These are phyloP conservation scores for Puccinia brachypodii DNA, from an alignment of 1,284 basidiomycete genomes.

Conservation along the genomic window DNA sequence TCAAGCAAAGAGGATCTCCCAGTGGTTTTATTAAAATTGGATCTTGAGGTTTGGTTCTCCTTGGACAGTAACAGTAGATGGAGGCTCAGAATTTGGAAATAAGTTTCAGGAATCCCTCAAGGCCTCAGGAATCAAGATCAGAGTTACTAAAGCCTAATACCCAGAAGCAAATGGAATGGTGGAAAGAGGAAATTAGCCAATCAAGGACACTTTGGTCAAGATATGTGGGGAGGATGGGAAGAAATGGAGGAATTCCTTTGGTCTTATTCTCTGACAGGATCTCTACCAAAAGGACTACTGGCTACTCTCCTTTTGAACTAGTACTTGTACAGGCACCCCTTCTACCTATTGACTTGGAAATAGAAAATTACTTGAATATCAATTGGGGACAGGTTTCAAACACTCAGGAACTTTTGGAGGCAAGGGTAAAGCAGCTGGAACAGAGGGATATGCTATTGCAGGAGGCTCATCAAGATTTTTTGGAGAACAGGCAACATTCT, in stretches of 20 bases:
- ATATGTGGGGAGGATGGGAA: background rate
- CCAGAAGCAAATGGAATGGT: background rate
- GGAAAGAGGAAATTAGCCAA: background rate
- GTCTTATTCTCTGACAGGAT: slow-evolving; percentile 3
- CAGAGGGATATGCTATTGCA: background rate
- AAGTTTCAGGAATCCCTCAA: background rate
- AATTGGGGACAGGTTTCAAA: background rate
- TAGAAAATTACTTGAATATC: background rate
- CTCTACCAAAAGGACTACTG: background rate
- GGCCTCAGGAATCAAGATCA: background rate
- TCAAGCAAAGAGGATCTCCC: background rate
- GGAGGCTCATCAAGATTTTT: background rate
- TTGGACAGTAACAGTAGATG: background rate
- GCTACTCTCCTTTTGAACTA: background rate
- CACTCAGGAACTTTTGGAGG: background rate
- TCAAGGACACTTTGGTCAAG: background rate
- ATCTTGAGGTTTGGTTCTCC: background rate
- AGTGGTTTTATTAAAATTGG: background rate
- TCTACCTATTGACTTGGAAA: background rate
- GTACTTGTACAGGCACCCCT: background rate
- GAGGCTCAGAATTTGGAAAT: slow-evolving; percentile 10
- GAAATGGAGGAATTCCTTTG: background rate
- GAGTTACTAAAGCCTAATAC: background rate
- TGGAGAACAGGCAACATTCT: background rate
- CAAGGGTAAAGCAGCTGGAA: background rate